Conservation (phyloP, 495 filamentous ascomycete genomes). For the Geoglossum glabrum region DNA sequence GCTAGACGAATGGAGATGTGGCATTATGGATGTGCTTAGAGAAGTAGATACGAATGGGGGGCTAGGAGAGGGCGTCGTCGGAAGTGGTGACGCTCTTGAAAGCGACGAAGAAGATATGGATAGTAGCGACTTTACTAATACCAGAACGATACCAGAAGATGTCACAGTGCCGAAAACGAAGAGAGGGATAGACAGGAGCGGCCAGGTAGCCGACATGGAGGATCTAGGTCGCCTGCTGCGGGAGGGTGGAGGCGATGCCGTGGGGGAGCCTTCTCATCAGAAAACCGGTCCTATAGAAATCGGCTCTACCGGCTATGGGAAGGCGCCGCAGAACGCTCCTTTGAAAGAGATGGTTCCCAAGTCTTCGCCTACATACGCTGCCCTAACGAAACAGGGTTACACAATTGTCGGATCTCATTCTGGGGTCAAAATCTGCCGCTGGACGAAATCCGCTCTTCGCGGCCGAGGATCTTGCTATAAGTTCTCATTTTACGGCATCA, state of each 20-base stretch:
- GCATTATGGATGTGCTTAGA: constrained; percentile 48
- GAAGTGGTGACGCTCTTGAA: constrained; percentile 65
- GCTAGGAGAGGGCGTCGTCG: constrained; percentile 58
- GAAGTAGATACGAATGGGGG: constrained; percentile 41
- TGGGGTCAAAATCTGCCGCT: constrained; percentile 92
- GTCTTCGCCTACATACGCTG: constrained; percentile 63
- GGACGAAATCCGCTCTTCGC: constrained; percentile 95
- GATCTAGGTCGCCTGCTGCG: constrained; percentile 50
- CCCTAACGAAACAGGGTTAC: constrained; percentile 92
- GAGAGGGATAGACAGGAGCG: constrained; percentile 26
- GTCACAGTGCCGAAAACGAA: constrained; percentile 12
- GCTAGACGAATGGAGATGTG: constrained; percentile 55
- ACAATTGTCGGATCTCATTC: constrained; percentile 87
- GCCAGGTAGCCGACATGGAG: constrained; percentile 53
- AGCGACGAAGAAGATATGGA: constrained; percentile 45
- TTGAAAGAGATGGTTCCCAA: constrained; percentile 86
- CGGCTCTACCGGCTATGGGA: constrained; percentile 62
- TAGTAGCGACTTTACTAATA: constrained; percentile 25
- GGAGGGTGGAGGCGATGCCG: constrained; percentile 19
- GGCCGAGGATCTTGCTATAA: constrained; percentile 95
- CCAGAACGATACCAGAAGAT: constrained; percentile 1
- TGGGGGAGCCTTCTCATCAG: constrained; percentile 6
- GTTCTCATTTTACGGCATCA: constrained; percentile 88
- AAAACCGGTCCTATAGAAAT: constrained; percentile 40
- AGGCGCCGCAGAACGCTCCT: constrained; percentile 16